Evolutionary conservation across 1,284 basidiomycete genomes (phyloP).

Genomic region (Thecaphora frezii): DNA sequence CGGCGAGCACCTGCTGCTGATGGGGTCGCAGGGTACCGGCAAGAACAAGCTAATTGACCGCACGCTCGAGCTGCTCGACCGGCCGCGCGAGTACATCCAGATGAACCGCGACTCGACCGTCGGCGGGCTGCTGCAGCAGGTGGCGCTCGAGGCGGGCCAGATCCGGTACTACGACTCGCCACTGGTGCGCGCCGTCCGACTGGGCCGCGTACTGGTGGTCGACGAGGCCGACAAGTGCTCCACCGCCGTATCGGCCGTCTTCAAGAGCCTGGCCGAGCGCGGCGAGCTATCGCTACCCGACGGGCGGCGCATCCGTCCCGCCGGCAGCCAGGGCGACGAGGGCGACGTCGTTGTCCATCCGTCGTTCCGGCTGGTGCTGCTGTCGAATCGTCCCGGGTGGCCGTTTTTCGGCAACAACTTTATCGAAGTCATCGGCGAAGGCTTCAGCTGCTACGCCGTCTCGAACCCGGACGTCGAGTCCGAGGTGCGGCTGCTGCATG

Average conservation of each 20-base stretch:
- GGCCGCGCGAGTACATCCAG: slow-evolving; percentile 61
- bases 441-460: slow-evolving; percentile 57
- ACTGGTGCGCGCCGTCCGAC: slow-evolving; percentile 55
- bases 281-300: slow-evolving; percentile 59
- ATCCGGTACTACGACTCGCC: slow-evolving; percentile 58
- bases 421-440: slow-evolving; percentile 58
- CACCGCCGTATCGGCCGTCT: slow-evolving; percentile 58
- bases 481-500: slow-evolving; percentile 55
- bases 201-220: slow-evolving; percentile 59
- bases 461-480: slow-evolving; percentile 58
- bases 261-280: slow-evolving; percentile 58
- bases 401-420: slow-evolving; percentile 59
- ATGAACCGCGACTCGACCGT: slow-evolving; percentile 58
- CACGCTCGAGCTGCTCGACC: slow-evolving; percentile 54
- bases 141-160: slow-evolving; percentile 55
- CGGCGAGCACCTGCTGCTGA: slow-evolving; percentile 57
- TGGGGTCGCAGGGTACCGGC: slow-evolving; percentile 60
- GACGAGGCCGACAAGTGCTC: slow-evolving; percentile 61
- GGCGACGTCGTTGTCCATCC: slow-evolving; percentile 54
- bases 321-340: slow-evolving; percentile 4
- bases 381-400: slow-evolving; percentile 59
- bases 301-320: slow-evolving; percentile 53
- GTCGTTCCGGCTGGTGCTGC: slow-evolving; percentile 58
- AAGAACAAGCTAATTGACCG: slow-evolving; percentile 61
- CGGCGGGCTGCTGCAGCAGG: slow-evolving; percentile 50